Conservation (phyloP, 2,329 filamentous ascomycete genomes). For the Dothistroma septosporum region DNA sequence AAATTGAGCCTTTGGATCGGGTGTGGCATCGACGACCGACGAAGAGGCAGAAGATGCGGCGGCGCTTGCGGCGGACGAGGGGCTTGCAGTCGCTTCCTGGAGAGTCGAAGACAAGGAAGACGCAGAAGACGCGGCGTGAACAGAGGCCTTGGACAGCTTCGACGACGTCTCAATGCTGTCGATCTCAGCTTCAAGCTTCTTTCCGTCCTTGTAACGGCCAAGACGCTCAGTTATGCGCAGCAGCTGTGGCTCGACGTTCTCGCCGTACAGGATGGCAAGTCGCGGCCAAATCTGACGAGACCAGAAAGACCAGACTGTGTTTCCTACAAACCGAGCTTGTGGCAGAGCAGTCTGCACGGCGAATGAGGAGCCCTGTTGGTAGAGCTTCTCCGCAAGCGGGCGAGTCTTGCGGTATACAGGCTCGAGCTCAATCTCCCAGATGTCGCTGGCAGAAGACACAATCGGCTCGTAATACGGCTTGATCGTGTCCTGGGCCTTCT, state of each 20-base stretch:
- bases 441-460: slow-evolving; percentile 59
- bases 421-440: slow-evolving; percentile 68
- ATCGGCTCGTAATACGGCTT: slow-evolving; percentile 70
- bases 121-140: slow-evolving; percentile 23
- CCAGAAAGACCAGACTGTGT: slow-evolving; percentile 65
- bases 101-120: slow-evolving; percentile 28
- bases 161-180: slow-evolving; percentile 49
- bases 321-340: slow-evolving; percentile 65
- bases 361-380: slow-evolving; percentile 62
- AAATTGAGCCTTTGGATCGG: slow-evolving; percentile 55
- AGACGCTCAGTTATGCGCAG: slow-evolving; percentile 87
- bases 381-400: slow-evolving; percentile 69
- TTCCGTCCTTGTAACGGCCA: slow-evolving; percentile 66
- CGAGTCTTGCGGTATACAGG: slow-evolving; percentile 71
- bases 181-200: slow-evolving; percentile 57
- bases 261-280: slow-evolving; percentile 71
- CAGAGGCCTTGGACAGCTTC: slow-evolving; percentile 26
- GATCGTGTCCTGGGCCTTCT: slow-evolving; percentile 54
- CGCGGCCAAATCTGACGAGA: slow-evolving; percentile 77
- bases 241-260: slow-evolving; percentile 94
- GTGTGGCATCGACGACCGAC: slow-evolving; percentile 42
- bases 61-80: slow-evolving; percentile 24
- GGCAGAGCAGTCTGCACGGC: slow-evolving; percentile 68
- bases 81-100: slow-evolving; percentile 25
- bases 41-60: slow-evolving; percentile 30